Conservation (phyloP, 2,329 filamentous ascomycete genomes). For the Arthrobotrys iridis region DNA sequence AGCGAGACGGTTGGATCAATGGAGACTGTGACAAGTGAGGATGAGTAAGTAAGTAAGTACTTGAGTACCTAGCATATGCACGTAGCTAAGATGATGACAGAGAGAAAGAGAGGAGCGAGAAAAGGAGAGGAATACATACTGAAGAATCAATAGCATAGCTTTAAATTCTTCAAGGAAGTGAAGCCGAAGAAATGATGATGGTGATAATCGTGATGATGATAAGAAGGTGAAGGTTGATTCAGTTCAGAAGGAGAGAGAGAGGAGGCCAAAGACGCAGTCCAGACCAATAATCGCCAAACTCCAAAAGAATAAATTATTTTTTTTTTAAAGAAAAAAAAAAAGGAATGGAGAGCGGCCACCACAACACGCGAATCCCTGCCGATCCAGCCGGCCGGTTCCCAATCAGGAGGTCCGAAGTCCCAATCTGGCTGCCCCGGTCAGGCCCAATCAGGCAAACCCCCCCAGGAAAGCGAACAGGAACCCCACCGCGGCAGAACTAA, state of each 20-base stretch:
- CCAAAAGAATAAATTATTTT: conserved; percentile 32
- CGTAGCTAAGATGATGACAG: no score
- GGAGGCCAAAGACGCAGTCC: conserved; percentile 23
- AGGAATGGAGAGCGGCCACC: conserved; percentile 7
- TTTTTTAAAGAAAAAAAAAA: conserved; percentile 27
- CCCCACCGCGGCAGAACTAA: no score
- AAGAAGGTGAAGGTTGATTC: not conserved
- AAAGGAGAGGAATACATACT: not conserved
- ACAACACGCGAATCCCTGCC: conserved; percentile 36
- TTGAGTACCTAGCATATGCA: no score
- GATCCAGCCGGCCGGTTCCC: not conserved
- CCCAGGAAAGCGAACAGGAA: no score
- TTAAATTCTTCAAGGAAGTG: not conserved
- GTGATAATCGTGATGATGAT: no score
- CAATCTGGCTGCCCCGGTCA: not conserved
- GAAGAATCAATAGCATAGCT: no score
- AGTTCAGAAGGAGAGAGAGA: not conserved
- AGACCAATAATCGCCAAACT: no score
- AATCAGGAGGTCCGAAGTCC: conserved; percentile 6
- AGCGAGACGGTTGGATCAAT: no score
- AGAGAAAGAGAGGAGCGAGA: not conserved
- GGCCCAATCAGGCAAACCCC: not conserved
- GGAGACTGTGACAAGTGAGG: no score
- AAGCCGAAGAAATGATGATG: conserved; percentile 12
- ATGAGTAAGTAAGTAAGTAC: no score